A percentile compares a stretch with the other conserved stretches of the same genome.
Conservation (phyloP, 139 green algal genomes). For the Zygnema circumcarinatum region DNA sequence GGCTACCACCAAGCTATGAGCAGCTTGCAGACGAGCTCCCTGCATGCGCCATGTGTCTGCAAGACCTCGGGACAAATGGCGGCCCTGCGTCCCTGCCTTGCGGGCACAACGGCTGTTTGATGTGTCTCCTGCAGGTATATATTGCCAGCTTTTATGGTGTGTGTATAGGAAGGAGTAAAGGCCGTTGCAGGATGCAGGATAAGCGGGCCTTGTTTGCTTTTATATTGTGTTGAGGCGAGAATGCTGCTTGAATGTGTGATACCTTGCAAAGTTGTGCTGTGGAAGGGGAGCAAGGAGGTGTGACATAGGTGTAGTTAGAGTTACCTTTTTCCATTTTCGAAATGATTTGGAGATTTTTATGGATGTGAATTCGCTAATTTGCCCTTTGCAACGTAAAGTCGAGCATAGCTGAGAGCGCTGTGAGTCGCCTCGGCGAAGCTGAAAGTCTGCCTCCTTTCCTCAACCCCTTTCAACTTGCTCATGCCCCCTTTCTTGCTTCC, state of each 20-base stretch:
- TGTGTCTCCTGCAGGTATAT: constrained; percentile 44
- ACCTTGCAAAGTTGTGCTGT: not conserved
- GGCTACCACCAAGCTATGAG: constrained; percentile 13
- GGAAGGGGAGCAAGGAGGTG: not conserved
- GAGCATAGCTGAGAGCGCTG: no score
- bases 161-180: no score
- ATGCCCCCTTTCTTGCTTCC: no score
- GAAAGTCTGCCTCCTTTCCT: no score
- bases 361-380: no score
- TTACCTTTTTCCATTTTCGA: no score
- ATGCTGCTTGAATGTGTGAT: not conserved
- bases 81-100: constrained; percentile 47
- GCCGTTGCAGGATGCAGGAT: no score
- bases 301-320: no score
- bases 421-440: no score
- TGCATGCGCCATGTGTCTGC: constrained; percentile 29
- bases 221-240: not conserved
- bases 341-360: no score
- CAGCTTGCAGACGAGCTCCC: not conserved
- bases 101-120: constrained; percentile 50
- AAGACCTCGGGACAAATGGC: constrained; percentile 31
- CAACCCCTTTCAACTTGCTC: no score
- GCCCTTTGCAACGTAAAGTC: no score
- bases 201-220: not conserved
- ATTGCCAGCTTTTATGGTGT: not conserved